phyloP scores from a whole-genome alignment of 345 rosid genomes.

The Pistacia integerrima region DNA sequence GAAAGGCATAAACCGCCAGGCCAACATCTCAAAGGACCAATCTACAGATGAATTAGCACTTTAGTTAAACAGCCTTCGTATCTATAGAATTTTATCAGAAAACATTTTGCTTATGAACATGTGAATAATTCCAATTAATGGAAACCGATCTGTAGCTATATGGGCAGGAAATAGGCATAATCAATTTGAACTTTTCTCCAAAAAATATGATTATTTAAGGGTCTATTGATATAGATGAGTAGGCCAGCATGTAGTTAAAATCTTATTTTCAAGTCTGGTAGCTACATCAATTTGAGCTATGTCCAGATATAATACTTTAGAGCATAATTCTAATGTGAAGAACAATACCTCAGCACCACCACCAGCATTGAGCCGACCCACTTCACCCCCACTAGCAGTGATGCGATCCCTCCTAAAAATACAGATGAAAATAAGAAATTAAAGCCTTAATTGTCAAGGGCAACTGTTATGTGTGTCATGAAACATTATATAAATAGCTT shows the following conservation, averaged over 20 bases:
- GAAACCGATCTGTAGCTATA: background rate
- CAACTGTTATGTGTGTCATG: conserved; percentile 8
- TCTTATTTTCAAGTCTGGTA: conserved; percentile 10
- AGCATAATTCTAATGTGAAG: conserved; percentile 17
- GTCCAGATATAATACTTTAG: background rate
- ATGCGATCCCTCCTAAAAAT: conserved; percentile 79
- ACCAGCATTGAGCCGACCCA: conserved; percentile 95
- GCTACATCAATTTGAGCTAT: background rate
- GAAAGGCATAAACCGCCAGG: conserved; percentile 99
- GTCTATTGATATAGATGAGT: background rate
- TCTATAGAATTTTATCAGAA: background rate
- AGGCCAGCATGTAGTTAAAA: background rate
- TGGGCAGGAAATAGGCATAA: background rate
- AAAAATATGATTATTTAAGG: background rate
- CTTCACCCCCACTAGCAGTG: conserved; percentile 98
- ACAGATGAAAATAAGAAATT: conserved; percentile 9
- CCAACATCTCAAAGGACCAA: conserved; percentile 99
- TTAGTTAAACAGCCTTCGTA: conserved; percentile 28
- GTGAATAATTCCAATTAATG: background rate
- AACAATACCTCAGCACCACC: conserved; percentile 93
- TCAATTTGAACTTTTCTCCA: background rate
- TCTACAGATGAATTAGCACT: conserved; percentile 45
- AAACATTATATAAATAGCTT: conserved; percentile 32
- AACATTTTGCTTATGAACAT: conserved; percentile 1
- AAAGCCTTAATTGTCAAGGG: conserved; percentile 16